A percentile compares a stretch with the other conserved stretches of the same genome.
Conservation (phyloP, 768 basidiomycete genomes). For the Kockovaella imperatae region DNA sequence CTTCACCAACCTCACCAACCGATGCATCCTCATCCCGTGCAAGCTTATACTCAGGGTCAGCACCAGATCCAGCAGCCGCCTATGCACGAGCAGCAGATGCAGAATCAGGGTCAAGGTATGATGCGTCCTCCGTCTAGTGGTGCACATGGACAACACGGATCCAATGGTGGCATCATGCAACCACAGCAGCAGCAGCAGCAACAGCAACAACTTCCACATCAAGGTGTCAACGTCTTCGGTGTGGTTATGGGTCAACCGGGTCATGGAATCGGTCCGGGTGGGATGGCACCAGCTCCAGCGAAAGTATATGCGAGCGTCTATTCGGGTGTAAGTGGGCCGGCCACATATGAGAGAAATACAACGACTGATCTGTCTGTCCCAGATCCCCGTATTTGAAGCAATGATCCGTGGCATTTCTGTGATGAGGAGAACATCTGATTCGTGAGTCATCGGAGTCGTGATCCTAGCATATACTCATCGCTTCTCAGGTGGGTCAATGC, state of each 20-base stretch:
- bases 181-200: background rate
- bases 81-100: conserved; percentile 9
- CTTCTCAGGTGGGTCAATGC: conserved; percentile 63
- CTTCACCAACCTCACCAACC: background rate
- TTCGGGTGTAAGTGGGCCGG: conserved; percentile 39
- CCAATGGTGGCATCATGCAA: background rate
- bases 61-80: background rate
- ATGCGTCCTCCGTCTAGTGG: background rate
- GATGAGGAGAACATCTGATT: conserved; percentile 90
- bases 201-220: background rate
- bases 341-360: background rate
- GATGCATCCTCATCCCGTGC: background rate
- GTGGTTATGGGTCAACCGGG: conserved; percentile 10
- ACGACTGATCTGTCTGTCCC: background rate
- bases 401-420: conserved; percentile 98
- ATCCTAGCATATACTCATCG: background rate
- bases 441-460: conserved; percentile 46
- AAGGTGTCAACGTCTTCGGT: conserved; percentile 9
- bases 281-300: conserved; percentile 5
- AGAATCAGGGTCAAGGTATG: background rate
- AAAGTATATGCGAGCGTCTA: conserved; percentile 44
- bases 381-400: conserved; percentile 81
- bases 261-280: background rate
- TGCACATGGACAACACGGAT: too few relatives aligned
- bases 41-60: too few relatives aligned